Evolutionary conservation across 306 rosid genomes (phyloP), one percentile per base, ranked within the genome.

Genomic region (Medicago arabica): DNA sequence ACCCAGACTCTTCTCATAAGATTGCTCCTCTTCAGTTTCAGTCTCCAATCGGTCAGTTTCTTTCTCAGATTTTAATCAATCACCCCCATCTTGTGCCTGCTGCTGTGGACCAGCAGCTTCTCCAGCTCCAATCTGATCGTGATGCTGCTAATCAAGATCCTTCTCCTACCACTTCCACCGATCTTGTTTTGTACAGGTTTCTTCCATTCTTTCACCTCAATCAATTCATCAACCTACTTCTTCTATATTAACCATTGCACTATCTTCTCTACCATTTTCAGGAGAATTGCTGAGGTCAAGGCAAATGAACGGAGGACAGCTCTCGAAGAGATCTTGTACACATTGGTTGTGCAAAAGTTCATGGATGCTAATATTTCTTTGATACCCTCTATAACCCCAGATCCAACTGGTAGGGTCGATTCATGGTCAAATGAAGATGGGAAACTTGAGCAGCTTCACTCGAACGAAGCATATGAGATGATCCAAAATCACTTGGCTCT

Each of bases 1-100:
- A 86, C 14, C 60, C 88, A 0, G 92, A 86, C n/a, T 85, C 92
- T 8, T 77, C 82, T 54, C 89, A 69, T 8, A 63, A 23, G 60
- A 83, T 96, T 69, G 99, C 97, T 67, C 99, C 99, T 1, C 89
- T 96, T 81, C 87, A 77, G 88, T 76, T 96, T 74, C 98, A 92
- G 76, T 96, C 99, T 47, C 98, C 99, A 11, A 67, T 92, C 15
- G 99, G 99, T 6, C 98, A 85, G 89, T 90, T 96, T 74, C 85
- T 96, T 69, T 85, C 97, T 74, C 88, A 92, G 84, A 92, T 92
- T 55, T 78, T 96, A 85, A 62, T 74, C 21, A 83, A 89, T 80
- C 99, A 96, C 83, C 99, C 98, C 0, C 99, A 96, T 76, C 99
- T 96, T 25, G 84, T 96, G 43, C 99, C 98, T 67, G 97, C 97